Evolutionary conservation across 176 grass and related monocot genomes (phyloP).

Genomic region (Oryza glaberrima): DNA sequence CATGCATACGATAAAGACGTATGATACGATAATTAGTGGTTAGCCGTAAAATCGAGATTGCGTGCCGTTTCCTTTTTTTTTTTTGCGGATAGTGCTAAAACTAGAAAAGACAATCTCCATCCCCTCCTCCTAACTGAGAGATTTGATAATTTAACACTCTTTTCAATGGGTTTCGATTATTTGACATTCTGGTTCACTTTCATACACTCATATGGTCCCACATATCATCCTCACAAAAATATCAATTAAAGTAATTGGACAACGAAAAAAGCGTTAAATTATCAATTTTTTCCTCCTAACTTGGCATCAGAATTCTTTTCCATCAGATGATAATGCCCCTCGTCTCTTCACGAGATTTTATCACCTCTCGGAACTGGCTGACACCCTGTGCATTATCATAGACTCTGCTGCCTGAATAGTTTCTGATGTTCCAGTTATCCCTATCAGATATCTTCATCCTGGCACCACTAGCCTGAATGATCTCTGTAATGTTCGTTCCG

Average conservation of each 20-base stretch:
- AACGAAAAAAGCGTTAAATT: no score
- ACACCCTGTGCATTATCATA: constrained; percentile 97
- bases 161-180: no score
- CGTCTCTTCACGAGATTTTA: constrained; percentile 16
- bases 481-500: constrained; percentile 93
- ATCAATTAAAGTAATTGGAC: no score
- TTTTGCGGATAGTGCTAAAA: background rate
- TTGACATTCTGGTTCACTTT: no score
- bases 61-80: background rate
- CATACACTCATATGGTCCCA: no score
- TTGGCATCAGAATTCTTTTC: constrained; percentile 34
- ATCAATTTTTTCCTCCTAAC: background rate
- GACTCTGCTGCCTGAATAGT: constrained; percentile 75
- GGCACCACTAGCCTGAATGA: constrained; percentile 83
- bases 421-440: constrained; percentile 84
- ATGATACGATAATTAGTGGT: no score
- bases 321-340: background rate
- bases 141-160: no score
- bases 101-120: constrained; percentile 34
- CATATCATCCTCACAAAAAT: no score
- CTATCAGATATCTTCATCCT: constrained; percentile 91
- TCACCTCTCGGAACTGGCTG: constrained; percentile 75
- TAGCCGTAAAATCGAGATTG: no score
- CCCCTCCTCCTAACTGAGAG: background rate
- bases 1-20: no score